phyloP scores from a whole-genome alignment of 345 rosid species.

The Isatis tinctoria region DNA sequence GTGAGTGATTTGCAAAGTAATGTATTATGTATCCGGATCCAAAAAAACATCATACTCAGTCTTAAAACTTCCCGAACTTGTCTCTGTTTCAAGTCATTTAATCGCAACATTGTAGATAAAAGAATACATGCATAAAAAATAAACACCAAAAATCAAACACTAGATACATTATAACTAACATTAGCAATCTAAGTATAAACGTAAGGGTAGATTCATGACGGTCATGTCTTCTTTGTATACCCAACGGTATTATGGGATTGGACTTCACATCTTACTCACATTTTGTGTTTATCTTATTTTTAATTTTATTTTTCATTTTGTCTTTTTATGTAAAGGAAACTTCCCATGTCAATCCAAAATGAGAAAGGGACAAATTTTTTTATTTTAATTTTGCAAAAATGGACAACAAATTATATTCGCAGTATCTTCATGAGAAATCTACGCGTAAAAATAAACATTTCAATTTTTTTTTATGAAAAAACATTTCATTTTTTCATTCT shows the following conservation, averaged over 20 bases:
- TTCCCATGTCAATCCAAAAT: slow-evolving; percentile 27
- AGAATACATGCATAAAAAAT: background rate
- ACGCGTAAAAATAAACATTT: background rate
- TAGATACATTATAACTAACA: background rate
- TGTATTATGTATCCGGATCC: background rate
- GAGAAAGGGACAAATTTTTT: slow-evolving; percentile 3
- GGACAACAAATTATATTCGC: slow-evolving; percentile 1
- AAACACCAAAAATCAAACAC: too few species aligned
- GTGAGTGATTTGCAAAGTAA: background rate
- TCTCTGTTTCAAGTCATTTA: too few species aligned
- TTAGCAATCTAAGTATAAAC: background rate
- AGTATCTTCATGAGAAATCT: background rate
- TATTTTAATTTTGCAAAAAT: background rate
- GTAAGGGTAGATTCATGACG: background rate
- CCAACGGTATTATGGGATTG: too few species aligned
- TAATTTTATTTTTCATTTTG: background rate
- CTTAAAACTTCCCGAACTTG: background rate
- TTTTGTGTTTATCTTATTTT: background rate
- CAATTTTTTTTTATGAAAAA: too few species aligned
- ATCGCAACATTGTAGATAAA: background rate
- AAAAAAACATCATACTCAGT: too few species aligned
- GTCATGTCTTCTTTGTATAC: too few species aligned
- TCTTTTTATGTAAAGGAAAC: slow-evolving; percentile 17
- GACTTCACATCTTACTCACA: slow-evolving; percentile 10
- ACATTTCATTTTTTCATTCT: too few species aligned